Percentiles rank a stretch among this genome's conserved stretches.
phyloP scores from a whole-genome alignment of 2,329 filamentous ascomycete species.

The Ilyonectria mors-panacis region DNA sequence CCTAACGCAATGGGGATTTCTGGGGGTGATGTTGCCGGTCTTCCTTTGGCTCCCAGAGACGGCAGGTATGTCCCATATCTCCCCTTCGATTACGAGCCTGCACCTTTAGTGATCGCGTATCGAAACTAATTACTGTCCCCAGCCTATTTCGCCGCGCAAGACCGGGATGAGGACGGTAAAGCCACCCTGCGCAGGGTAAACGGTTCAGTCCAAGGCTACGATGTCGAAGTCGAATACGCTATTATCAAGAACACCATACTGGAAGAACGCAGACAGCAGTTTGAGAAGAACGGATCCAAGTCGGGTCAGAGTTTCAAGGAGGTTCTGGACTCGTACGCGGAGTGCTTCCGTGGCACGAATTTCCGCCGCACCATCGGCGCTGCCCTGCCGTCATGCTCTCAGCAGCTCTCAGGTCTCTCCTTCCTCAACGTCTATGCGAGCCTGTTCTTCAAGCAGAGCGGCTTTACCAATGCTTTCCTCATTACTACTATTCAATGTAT shows the following conservation, averaged over 20 bases:
- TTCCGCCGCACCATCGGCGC: conserved; percentile 29
- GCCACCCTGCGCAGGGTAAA: conserved; percentile 27
- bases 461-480: not conserved
- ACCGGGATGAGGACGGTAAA: conserved; percentile 24
- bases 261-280: conserved; percentile 2
- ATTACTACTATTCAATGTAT: not conserved
- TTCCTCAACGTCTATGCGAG: conserved; percentile 22
- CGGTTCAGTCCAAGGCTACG: conserved; percentile 19
- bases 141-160: conserved; percentile 21
- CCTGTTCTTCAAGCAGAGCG: not conserved
- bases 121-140: too few species aligned
- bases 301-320: too few species aligned
- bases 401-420: conserved; percentile 32
- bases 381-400: conserved; percentile 29
- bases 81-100: not conserved
- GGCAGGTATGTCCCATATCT: not conserved
- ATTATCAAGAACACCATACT: conserved; percentile 36
- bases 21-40: conserved; percentile 32
- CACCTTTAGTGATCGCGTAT: not conserved
- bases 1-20: conserved; percentile 30
- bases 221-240: conserved; percentile 25
- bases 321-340: too few species aligned
- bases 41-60: conserved; percentile 33
- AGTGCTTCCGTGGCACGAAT: conserved; percentile 21
- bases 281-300: too few species aligned